Conservation (phyloP, 1,284 basidiomycete genomes). For the Marasmius tenuissimus region DNA sequence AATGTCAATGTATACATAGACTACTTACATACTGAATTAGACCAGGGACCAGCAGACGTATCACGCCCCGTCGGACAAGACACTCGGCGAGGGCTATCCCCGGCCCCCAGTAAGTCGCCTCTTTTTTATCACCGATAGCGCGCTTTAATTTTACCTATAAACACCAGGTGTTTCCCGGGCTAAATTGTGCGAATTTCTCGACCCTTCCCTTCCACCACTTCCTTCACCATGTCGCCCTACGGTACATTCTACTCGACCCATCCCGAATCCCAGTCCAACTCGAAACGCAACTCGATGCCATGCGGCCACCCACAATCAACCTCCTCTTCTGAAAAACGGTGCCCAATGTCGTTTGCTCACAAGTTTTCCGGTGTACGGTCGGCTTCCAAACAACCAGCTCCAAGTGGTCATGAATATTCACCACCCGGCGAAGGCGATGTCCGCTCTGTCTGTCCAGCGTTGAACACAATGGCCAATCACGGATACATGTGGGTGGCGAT, state of each 20-base stretch:
- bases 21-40: too few relatives aligned
- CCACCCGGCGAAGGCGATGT: constrained; percentile 24
- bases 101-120: too few relatives aligned
- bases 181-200: too few relatives aligned
- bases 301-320: background rate
- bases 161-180: too few relatives aligned
- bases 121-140: too few relatives aligned
- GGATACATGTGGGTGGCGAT: constrained; percentile 14
- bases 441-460: constrained; percentile 15
- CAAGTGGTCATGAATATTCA: constrained; percentile 23
- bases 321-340: background rate
- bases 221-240: background rate
- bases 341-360: background rate
- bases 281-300: background rate
- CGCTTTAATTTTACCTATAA: too few relatives aligned
- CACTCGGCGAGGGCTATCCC: too few relatives aligned
- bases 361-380: background rate
- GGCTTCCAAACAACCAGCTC: background rate
- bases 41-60: too few relatives aligned
- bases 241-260: background rate
- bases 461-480: constrained; percentile 19
- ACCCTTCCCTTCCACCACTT: background rate
- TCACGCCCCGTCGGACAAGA: too few relatives aligned
- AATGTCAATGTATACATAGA: too few relatives aligned
- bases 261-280: background rate